Evolutionary conservation across 1,139 yeast genomes (phyloP), one percentile per base, ranked within the genome.

Genomic region (Taiozyma sp.): DNA sequence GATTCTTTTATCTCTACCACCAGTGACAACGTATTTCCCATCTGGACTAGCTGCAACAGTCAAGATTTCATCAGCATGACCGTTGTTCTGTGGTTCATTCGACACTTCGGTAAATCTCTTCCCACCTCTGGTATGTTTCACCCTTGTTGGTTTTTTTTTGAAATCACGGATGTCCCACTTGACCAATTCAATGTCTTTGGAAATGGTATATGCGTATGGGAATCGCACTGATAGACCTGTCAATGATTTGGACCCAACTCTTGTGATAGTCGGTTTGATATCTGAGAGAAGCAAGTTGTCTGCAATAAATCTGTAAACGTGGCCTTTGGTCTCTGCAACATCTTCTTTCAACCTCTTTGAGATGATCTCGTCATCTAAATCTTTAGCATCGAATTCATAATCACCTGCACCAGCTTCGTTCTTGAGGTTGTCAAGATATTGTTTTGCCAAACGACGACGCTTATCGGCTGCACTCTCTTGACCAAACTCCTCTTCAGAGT

Each of bases 381-480:
- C 97, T 59, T 84, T 82, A n/a, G 98, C 97, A 72, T 90, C 96
- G 62, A 90, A 90, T 44, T 86, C 65, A 46, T 69, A 65, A 14
- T 65, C 76, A 32, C 76, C 82, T 19, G 76, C 75, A 36, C 76
- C 81, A 22, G 76, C 74, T 56, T 83, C 88, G 4, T 71, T 69
- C 64, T 86, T 83, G 62, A 93, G 71, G 64, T 88, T 88, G 45
- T 87, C 93, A 59, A 93, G 74, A 68, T 93, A 93, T 68, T 92
- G 96, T 68, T 91, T 91, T 23, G 99, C 99, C 57, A 93, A 74
- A 64, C 98, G 76, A 71, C 98, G 81, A 70, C 99, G 81, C 69
- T 90, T 92, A 64, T 93, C 99, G 0, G 97, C 96, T 23, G 92
- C 96, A 48, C 81, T 83, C 68, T 93, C 99, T 30, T 76, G 78